Conservation (phyloP, 805 yeast genomes). For the Tetrapisispora taiwanensis region DNA sequence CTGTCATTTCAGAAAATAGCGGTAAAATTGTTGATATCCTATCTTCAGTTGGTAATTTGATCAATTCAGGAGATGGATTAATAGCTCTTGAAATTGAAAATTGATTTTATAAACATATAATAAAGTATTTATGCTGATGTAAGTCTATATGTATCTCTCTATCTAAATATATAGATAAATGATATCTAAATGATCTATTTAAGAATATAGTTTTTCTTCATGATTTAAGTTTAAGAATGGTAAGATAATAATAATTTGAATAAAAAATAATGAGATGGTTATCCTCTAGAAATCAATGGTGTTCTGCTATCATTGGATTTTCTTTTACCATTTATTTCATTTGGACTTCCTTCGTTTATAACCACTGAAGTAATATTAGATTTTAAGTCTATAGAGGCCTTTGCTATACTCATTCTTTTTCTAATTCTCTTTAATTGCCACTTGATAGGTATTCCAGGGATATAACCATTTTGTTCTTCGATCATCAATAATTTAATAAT, state of each 20-base stretch:
- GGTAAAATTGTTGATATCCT: conserved; percentile 67
- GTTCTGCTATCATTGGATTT: conserved; percentile 20
- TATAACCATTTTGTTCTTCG: conserved; percentile 49
- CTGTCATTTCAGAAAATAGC: conserved; percentile 56
- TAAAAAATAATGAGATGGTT: background rate
- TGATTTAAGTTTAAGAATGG: too few relatives aligned
- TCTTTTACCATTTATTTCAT: conserved; percentile 5
- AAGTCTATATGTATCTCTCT: too few relatives aligned
- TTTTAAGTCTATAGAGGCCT: conserved; percentile 21
- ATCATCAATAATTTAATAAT: conserved; percentile 38
- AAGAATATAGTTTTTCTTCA: background rate
- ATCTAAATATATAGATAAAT: background rate
- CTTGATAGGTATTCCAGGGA: conserved; percentile 50
- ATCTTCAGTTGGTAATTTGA: conserved; percentile 89
- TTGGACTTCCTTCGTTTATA: background rate
- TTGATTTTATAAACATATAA: too few relatives aligned
- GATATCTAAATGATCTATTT: background rate
- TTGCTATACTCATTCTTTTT: conserved; percentile 28
- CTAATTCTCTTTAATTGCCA: conserved; percentile 49
- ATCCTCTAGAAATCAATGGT: conserved; percentile 10
- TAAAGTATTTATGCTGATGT: background rate
- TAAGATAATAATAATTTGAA: too few relatives aligned
- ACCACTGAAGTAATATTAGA: background rate
- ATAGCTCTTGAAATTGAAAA: conserved; percentile 40
- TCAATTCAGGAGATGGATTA: conserved; percentile 91